Conservation (phyloP, 495 filamentous ascomycete genomes). For the Neurospora tetraspora region DNA sequence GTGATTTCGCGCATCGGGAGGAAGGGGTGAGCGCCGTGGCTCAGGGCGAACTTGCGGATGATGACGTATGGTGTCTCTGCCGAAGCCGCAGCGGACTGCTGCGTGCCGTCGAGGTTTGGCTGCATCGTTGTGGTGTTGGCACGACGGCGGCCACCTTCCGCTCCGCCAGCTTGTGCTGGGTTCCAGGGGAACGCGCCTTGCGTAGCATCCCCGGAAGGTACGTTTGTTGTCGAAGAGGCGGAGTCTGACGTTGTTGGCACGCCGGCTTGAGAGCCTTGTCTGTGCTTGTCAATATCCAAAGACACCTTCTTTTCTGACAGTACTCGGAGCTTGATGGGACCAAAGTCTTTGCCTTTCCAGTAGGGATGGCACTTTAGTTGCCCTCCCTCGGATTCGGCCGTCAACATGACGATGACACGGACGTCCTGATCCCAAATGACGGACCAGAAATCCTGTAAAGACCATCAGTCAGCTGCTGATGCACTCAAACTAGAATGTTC, state of each 20-base stretch:
- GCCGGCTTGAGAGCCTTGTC: conserved; percentile 9
- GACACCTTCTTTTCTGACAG: conserved; percentile 74
- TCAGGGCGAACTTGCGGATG: conserved; percentile 77
- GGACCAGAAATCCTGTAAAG: conserved; percentile 85
- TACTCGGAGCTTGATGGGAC: conserved; percentile 62
- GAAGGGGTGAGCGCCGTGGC: conserved; percentile 69
- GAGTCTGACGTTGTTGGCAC: background rate
- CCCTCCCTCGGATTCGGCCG: conserved; percentile 89
- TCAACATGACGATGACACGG: conserved; percentile 89
- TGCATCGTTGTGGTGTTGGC: conserved; percentile 33
- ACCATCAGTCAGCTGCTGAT: conserved; percentile 27
- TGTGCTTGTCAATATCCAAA: conserved; percentile 53
- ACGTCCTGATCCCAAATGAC: conserved; percentile 96
- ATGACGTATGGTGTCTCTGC: conserved; percentile 63
- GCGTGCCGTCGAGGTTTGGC: conserved; percentile 1
- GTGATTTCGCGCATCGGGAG: conserved; percentile 85
- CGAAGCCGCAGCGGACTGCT: background rate
- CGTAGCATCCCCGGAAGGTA: background rate
- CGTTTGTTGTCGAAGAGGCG: conserved; percentile 12
- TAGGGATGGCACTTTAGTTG: conserved; percentile 93
- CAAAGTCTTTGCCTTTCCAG: conserved; percentile 76
- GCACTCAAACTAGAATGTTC: background rate
- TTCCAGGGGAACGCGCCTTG: conserved; percentile 1
- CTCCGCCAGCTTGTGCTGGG: background rate
- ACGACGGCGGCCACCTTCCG: conserved; percentile 26